A percentile compares a stretch with the other conserved stretches of the same genome.
Evolutionary conservation across 192 early-diverging fungal genomes (phyloP).

Genomic region (Backusella sp.): DNA sequence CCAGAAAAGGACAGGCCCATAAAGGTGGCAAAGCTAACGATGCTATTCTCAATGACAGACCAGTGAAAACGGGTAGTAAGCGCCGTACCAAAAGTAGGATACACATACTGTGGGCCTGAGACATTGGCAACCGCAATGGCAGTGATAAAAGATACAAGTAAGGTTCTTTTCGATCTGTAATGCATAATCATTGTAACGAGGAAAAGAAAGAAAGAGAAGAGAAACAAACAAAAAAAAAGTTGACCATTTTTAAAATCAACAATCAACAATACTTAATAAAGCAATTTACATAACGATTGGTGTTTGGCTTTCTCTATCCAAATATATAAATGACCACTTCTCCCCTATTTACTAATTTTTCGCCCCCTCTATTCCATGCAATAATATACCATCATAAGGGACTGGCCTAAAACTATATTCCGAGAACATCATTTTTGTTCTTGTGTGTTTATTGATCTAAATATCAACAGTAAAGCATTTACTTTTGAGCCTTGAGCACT

Average conservation of each 20-base stretch:
- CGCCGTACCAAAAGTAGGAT: slow-evolving; percentile 28
- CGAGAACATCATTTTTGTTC: not conserved
- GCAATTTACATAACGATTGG: not conserved
- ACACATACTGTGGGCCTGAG: slow-evolving; percentile 34
- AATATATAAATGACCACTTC: too few relatives aligned
- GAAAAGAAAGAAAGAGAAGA: not conserved
- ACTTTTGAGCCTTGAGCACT: slow-evolving; percentile 81
- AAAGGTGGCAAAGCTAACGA: slow-evolving; percentile 35
- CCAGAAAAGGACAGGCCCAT: slow-evolving; percentile 34
- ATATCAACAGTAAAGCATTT: not conserved
- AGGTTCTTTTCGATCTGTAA: not conserved
- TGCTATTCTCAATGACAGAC: slow-evolving; percentile 32
- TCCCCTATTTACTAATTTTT: not conserved
- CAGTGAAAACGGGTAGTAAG: slow-evolving; percentile 27
- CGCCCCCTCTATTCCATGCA: not conserved
- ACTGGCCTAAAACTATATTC: not conserved
- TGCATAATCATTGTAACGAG: not conserved
- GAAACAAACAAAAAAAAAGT: not conserved
- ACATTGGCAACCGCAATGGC: slow-evolving; percentile 32
- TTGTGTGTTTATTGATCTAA: not conserved
- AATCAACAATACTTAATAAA: not conserved
- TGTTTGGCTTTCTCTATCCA: not conserved
- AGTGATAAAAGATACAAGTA: slow-evolving; percentile 28
- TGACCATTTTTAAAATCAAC: not conserved
- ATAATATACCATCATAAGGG: not conserved